Percentiles rank a stretch among this genome's conserved stretches.
These are phyloP conservation scores for Trichoderma atrobrunneum DNA, from an alignment of 2,329 filamentous ascomycete species.

Conservation along the genomic window DNA sequence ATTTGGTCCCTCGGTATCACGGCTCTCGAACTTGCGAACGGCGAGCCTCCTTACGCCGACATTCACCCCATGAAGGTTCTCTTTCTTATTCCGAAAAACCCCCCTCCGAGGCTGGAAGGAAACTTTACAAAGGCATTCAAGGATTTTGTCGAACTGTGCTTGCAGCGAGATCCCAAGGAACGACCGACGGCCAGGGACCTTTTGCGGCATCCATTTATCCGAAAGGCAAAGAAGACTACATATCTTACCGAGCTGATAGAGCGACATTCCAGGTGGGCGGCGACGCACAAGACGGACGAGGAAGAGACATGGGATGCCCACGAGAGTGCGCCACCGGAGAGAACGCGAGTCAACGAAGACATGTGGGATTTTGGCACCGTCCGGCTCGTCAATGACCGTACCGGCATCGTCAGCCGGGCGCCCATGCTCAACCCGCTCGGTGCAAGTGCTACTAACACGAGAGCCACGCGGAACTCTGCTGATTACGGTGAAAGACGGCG, in stretches of 20 bases:
- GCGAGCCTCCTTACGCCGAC: slow-evolving; percentile 91
- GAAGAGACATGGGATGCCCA: slow-evolving; percentile 60
- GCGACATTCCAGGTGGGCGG: slow-evolving; percentile 81
- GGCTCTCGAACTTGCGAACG: slow-evolving; percentile 84
- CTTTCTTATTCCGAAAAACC: slow-evolving; percentile 93
- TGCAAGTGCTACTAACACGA: slow-evolving; percentile 75
- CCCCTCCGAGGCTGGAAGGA: slow-evolving; percentile 75
- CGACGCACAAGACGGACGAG: slow-evolving; percentile 70
- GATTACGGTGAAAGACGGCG: slow-evolving; percentile 53
- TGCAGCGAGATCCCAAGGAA: slow-evolving; percentile 86
- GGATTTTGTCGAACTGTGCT: slow-evolving; percentile 78
- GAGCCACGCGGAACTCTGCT: slow-evolving; percentile 51
- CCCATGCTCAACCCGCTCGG: slow-evolving; percentile 67
- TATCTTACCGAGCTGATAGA: slow-evolving; percentile 96
- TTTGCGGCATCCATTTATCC: slow-evolving; percentile 85
- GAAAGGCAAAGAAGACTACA: slow-evolving; percentile 90
- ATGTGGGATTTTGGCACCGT: slow-evolving; percentile 99
- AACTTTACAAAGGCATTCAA: slow-evolving; percentile 82
- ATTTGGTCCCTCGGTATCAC: slow-evolving; percentile 98
- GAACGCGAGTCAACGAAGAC: slow-evolving; percentile 68
- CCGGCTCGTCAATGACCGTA: slow-evolving; percentile 68
- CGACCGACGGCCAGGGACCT: slow-evolving; percentile 83
- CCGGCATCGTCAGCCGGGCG: slow-evolving; percentile 52
- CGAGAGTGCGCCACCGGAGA: slow-evolving; percentile 51
- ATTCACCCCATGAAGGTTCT: slow-evolving; percentile 99